Base-by-base conservation (phyloP, 495 filamentous ascomycete genomes). In the Xylaria grammica region DNA sequence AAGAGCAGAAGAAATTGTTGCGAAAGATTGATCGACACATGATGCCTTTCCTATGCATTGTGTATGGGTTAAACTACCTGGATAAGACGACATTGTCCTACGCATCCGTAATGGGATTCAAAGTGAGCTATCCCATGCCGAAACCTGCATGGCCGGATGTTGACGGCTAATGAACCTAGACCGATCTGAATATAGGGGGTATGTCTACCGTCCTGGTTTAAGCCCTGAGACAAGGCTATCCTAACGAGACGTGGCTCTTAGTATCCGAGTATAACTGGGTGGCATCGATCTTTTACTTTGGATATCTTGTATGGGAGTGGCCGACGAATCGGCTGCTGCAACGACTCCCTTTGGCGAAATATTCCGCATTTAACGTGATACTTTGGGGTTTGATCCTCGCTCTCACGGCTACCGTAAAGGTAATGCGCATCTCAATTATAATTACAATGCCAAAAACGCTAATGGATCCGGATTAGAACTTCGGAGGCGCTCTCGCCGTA, bases 11-110 rank as follows among this genome's bases (percentile, higher is more conserved):
- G 55, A 79, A 78, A 17, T 63, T 89, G 15, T 63, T 90, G 27
- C 70, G 74, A 22, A 86, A 79, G 27, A 90, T 90, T 55, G 87
- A 90, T 65, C 77, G 77, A 71, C 81, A 87, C 65, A 70, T 90
- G 62, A 86, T 90, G 84, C 87, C 87, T 0, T 79, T 78, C 38
- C 68, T 90, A 69, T 90, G 87, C 58, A 69, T 84, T 44, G 78
- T 88, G 8, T 89, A 90, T 62, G 85, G 85, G 6, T 82, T 90
- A 75, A 87, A 89, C 65, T 90, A 82, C 69, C 71, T 89, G 15
- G 87, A 90, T 69, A 90, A 89, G 72, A 88, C 85, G 0, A 88
- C 86, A 1, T 68, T 90, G 2, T 88, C 86, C 0, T 89, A 89
- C 66, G 86, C 86, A 9, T 85, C 80, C 62, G 67, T 90, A 24